Conservation (phyloP, 192 early-diverging fungal genomes). For the Dissophora ornata region DNA sequence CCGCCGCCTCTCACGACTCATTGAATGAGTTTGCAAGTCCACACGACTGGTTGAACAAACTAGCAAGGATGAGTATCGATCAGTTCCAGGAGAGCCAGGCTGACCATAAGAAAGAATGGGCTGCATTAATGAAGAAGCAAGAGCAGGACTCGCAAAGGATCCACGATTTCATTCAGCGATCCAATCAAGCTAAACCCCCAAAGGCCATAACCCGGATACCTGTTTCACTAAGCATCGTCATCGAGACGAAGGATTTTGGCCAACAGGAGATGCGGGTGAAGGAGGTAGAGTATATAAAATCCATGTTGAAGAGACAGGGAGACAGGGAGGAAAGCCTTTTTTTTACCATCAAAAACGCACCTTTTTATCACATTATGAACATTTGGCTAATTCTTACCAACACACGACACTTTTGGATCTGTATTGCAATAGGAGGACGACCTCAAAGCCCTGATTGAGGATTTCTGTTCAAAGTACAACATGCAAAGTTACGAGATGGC, state of each 20-base stretch:
- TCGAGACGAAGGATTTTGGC: slow-evolving; percentile 37
- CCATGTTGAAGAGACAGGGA: no score
- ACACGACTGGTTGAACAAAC: slow-evolving; percentile 14
- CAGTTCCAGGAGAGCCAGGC: slow-evolving; percentile 17
- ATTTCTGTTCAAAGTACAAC: slow-evolving; percentile 26
- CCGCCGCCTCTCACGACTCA: not conserved
- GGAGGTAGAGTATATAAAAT: slow-evolving; percentile 25
- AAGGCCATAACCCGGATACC: not conserved
- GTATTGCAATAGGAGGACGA: slow-evolving; percentile 29
- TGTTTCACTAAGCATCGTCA: slow-evolving; percentile 8
- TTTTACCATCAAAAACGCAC: no score
- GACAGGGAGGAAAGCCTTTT: no score
- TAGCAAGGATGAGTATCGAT: slow-evolving; percentile 5
- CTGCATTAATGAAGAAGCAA: slow-evolving; percentile 31
- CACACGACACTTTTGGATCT: no score
- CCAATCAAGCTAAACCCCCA: not conserved
- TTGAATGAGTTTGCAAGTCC: slow-evolving; percentile 21
- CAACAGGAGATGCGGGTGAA: slow-evolving; percentile 19
- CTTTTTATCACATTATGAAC: no score
- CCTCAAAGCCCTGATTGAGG: slow-evolving; percentile 19
- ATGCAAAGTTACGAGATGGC: slow-evolving; percentile 49
- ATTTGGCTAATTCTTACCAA: no score
- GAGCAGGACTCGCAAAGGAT: slow-evolving; percentile 18
- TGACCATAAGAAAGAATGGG: slow-evolving; percentile 3
- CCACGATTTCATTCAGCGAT: slow-evolving; percentile 19